These are phyloP conservation scores for Xylariaceae sp. DNA, from an alignment of 2,329 filamentous ascomycete species.

Conservation along the genomic window DNA sequence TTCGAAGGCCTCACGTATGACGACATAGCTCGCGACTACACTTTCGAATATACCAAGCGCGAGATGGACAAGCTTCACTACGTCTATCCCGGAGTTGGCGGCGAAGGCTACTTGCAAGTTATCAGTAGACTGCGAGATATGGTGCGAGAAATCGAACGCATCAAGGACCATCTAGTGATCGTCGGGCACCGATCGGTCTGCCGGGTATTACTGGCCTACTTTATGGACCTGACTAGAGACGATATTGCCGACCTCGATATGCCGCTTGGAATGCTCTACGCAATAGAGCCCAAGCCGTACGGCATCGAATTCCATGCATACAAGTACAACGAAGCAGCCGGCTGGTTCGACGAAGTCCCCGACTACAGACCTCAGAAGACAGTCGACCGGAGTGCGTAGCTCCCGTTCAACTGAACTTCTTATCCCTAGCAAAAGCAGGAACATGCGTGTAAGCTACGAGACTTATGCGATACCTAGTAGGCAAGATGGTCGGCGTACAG, in stretches of 20 bases:
- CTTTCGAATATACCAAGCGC: slow-evolving; percentile 74
- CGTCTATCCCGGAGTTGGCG: slow-evolving; percentile 90
- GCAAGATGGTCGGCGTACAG: no score
- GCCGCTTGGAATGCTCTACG: slow-evolving; percentile 86
- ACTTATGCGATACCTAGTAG: no score
- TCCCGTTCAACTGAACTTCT: no score
- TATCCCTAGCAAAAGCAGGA: no score
- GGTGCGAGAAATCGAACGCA: slow-evolving; percentile 94
- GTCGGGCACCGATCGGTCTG: slow-evolving; percentile 90
- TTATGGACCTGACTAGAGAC: slow-evolving; percentile 82
- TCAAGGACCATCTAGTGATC: slow-evolving; percentile 89
- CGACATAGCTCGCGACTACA: slow-evolving; percentile 72
- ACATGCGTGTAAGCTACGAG: no score
- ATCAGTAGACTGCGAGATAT: slow-evolving; percentile 93
- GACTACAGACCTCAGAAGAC: slow-evolving; percentile 69
- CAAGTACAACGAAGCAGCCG: slow-evolving; percentile 69
- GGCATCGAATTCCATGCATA: slow-evolving; percentile 96
- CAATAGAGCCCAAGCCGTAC: slow-evolving; percentile 94
- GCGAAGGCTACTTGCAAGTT: slow-evolving; percentile 93
- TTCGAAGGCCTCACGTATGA: slow-evolving; percentile 95
- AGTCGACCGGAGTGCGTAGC: slow-evolving; percentile 30
- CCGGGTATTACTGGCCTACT: slow-evolving; percentile 89
- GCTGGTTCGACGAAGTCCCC: slow-evolving; percentile 81
- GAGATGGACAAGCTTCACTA: slow-evolving; percentile 86
- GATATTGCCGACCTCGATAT: slow-evolving; percentile 94